phyloP scores from a whole-genome alignment of 2,329 filamentous ascomycete species.

The Phialophora verrucosa region DNA sequence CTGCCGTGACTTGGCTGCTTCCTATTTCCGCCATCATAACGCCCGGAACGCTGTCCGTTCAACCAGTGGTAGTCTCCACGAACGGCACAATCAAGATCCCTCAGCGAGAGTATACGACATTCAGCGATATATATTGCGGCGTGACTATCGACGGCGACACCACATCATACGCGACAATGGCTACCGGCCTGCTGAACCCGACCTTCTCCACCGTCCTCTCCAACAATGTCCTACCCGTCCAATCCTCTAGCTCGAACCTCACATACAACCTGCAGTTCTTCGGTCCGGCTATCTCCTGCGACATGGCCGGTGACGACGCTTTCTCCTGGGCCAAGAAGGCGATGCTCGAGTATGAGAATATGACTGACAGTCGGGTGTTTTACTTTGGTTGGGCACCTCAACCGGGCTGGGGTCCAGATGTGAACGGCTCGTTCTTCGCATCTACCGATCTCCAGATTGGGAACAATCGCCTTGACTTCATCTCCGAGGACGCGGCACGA shows the following conservation, averaged over 20 bases:
- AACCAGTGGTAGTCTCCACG: slow-evolving; percentile 12
- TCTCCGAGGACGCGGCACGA: slow-evolving; percentile 17
- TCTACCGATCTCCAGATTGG: slow-evolving; percentile 21
- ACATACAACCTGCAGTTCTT: slow-evolving; percentile 25
- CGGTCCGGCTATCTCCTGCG: slow-evolving; percentile 24
- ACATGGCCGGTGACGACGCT: slow-evolving; percentile 18
- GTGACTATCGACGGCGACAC: slow-evolving; percentile 18
- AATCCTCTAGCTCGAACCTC: slow-evolving; percentile 19
- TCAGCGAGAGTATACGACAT: slow-evolving; percentile 21
- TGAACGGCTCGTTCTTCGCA: slow-evolving; percentile 28
- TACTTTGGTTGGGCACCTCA: slow-evolving; percentile 26
- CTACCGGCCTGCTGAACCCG: slow-evolving; percentile 21
- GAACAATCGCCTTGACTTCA: slow-evolving; percentile 22
- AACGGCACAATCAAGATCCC: slow-evolving; percentile 20
- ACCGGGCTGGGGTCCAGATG: slow-evolving; percentile 20
- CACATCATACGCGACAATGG: slow-evolving; percentile 12
- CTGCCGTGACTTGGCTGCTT: slow-evolving; percentile 26
- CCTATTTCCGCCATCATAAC: slow-evolving; percentile 28
- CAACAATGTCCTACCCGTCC: slow-evolving; percentile 17
- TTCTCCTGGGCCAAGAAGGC: slow-evolving; percentile 24
- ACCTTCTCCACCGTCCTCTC: slow-evolving; percentile 21
- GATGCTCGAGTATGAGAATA: slow-evolving; percentile 22
- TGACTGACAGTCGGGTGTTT: slow-evolving; percentile 16
- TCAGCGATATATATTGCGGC: slow-evolving; percentile 19
- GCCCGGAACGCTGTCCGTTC: slow-evolving; percentile 24